Base-by-base conservation (phyloP, 2,329 filamentous ascomycete species). In the Coniochaeta sp. region DNA sequence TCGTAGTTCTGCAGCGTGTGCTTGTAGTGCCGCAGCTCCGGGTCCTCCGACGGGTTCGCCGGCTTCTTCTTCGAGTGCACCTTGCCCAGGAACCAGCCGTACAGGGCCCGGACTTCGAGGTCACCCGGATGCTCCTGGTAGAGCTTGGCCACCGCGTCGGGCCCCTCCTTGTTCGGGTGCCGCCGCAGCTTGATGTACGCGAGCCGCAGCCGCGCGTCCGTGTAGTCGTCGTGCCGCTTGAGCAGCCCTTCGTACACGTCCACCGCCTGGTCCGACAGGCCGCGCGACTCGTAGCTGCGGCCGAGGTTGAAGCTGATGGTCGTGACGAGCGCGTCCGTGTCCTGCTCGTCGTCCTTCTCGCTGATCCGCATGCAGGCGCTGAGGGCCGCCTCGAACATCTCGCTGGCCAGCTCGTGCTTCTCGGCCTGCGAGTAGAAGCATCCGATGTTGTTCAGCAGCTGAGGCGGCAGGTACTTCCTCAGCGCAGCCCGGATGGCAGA, bases 241-340 rank as follows among this genome's bases (percentile, higher is more conserved):
- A 97, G 79, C 30, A 99, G 77, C 47, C 90, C 89, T 67, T 96
- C 89, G 70, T 98, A 99, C 2, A 96, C 89, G 67, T 90, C 89
- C 62, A 90, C 86, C 1, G 95, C 95, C 73, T 96, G 88, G 42
- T 96, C 90, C 7, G 85, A 81, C 71, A 93, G 82, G 38, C 89
- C 88, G 58, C 90, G 87, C 0, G 90, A 88, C 77, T 99, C 95
- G 68, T 97, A 97, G 61, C 92, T 96, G 61, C 95, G 86, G 30
- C 90, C 95, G 44, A 99, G 85, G 69, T 98, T 99, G 81, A 95
- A 99, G 71, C 91, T 96, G 72, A 99, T 96, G 2, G 93, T 96
- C 0, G 93, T 96, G 28, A 98, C 89, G 4, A 99, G 81, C 16
- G 92, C 91, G 74, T 99, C 95, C 0, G 89, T 93, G 70, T 98